Evolutionary conservation across 768 basidiomycete genomes (phyloP), one percentile per base, ranked within the genome.

Genomic region (Boletus subparvulus): DNA sequence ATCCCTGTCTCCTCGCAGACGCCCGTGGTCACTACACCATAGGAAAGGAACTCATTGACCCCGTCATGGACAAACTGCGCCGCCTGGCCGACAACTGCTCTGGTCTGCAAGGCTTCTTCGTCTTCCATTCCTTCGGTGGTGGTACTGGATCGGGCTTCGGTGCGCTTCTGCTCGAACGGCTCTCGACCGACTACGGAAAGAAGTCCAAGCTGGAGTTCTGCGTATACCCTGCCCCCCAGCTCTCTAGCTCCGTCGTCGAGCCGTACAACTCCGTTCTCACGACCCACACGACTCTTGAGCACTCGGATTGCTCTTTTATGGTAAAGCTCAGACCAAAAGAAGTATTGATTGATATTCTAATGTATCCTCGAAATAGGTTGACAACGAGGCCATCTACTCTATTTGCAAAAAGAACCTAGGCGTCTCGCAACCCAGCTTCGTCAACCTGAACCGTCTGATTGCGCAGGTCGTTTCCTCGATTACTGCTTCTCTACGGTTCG

Each of bases 301-400:
- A 99, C 78, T 97, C 97, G n/a, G 97, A 99, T 79, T 99, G 97
- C 75, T 98, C 97, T 37, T 99, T 99, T 83, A 98, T 99, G 96
- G 97, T 89, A 61, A 49, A 51, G 52, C 12, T 14, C 26, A 21
- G 52, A 35, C 16, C 12, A 33, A 47, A 35, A 26, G 33, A 21
- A 46, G 11, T 24, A n/a, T 49, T 6, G 30, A 21, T 41, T 43
- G 36, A 28, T 41, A 45, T 55, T 54, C 50, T 56, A 50, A 59
- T 58, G 14, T 47, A 61, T 30, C 52, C 36, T 43, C 37, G 19
- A 42, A 60, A 36, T 59, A 92, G 90, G 91, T 99, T 60, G 97
- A 99, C 72, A 99, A 99, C 72, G 95, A 99, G 75, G 97, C 95
- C 51, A 98, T 98, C 71, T 98, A 96, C 75, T 95, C 98, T 72